Conservation (phyloP, 2,329 filamentous ascomycete genomes). For the Alternaria sp. region DNA sequence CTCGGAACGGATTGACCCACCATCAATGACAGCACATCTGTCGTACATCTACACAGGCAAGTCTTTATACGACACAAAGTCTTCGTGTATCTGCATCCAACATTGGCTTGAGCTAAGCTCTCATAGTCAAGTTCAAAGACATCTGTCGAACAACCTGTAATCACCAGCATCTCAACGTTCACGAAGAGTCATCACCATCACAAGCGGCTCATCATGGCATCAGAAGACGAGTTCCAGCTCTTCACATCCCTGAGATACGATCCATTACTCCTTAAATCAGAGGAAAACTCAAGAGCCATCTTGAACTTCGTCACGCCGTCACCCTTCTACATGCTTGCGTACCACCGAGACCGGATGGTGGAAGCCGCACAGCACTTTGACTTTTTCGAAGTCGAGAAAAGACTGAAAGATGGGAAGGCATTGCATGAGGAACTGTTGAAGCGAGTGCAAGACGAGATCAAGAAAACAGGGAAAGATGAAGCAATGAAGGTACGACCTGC, state of each 20-base stretch:
- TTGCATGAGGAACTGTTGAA: constrained; percentile 41
- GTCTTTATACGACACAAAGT: neutral
- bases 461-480: constrained; percentile 27
- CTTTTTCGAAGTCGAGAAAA: constrained; percentile 49
- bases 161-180: neutral
- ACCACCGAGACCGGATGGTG: constrained; percentile 80
- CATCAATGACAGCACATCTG: constrained; percentile 1
- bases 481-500: constrained; percentile 34
- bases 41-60: neutral
- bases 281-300: constrained; percentile 53
- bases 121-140: neutral
- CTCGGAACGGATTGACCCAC: neutral
- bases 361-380: constrained; percentile 59
- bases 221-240: constrained; percentile 40
- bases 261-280: constrained; percentile 40
- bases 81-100: neutral
- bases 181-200: neutral
- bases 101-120: neutral
- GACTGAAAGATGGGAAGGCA: constrained; percentile 43
- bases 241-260: constrained; percentile 51
- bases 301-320: constrained; percentile 61
- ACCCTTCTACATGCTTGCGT: constrained; percentile 78
- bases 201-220: constrained; percentile 20
- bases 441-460: constrained; percentile 38
- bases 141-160: neutral